A percentile compares a stretch with the other conserved stretches of the same genome.
These are phyloP conservation scores for Verbascum thapsus DNA, from an alignment of 257 asterid species.

Conservation along the genomic window DNA sequence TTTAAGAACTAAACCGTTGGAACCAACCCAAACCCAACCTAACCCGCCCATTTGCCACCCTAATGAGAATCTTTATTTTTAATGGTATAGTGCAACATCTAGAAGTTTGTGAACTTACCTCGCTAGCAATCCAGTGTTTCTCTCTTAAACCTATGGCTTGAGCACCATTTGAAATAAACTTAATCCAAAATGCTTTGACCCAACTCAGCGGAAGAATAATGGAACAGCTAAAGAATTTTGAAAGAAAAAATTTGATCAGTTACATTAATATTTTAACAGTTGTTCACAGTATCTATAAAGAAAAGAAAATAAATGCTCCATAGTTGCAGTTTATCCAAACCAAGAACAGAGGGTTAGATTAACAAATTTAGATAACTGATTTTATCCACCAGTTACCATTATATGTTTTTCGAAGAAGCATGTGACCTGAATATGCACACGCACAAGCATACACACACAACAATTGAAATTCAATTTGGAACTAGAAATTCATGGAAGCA, in stretches of 20 bases:
- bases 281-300: conserved; percentile 1
- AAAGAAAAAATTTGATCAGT: conserved; percentile 26
- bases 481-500: conserved; percentile 7
- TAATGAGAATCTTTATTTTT: background rate
- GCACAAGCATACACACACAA: background rate
- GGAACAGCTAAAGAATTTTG: conserved; percentile 64
- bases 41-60: too few relatives aligned
- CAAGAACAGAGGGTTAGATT: background rate
- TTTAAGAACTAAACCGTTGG: too few relatives aligned
- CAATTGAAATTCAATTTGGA: background rate
- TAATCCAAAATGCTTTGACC: conserved; percentile 78
- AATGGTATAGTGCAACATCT: background rate
- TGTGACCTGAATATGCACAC: background rate
- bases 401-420: background rate
- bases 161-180: conserved; percentile 69
- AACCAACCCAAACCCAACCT: too few relatives aligned
- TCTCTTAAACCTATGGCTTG: conserved; percentile 82
- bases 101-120: conserved; percentile 44
- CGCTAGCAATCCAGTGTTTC: conserved; percentile 79
- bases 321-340: background rate
- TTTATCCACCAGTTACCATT: background rate
- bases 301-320: conserved; percentile 11
- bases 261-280: conserved; percentile 16
- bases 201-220: conserved; percentile 81
- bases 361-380: conserved; percentile 13